Conservation (phyloP, 495 filamentous ascomycete genomes). For the Trichoderma erinaceum region DNA sequence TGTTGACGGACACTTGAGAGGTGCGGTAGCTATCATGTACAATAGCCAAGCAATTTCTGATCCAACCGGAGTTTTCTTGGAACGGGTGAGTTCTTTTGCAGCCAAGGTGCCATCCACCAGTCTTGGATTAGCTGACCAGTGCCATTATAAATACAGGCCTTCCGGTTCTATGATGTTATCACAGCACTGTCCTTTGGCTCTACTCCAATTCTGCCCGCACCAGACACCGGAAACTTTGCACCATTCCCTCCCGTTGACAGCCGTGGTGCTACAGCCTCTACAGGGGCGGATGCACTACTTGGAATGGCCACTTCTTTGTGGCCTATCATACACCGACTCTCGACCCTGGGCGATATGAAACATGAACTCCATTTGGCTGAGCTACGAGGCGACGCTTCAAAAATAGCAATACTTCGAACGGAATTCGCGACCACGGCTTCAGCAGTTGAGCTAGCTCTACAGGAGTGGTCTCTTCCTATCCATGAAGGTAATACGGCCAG, state of each 20-base stretch:
- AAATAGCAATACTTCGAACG: constrained; percentile 46
- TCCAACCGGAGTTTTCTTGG: constrained; percentile 49
- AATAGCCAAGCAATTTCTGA: constrained; percentile 40
- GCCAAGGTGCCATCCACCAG: background rate
- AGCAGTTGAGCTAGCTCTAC: constrained; percentile 51
- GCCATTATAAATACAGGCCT: constrained; percentile 36
- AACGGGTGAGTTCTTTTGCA: constrained; percentile 40
- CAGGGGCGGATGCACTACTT: constrained; percentile 53
- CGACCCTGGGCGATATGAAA: constrained; percentile 48
- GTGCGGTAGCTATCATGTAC: constrained; percentile 53
- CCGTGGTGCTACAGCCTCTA: constrained; percentile 34
- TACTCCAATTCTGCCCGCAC: constrained; percentile 47
- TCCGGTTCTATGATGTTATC: constrained; percentile 61
- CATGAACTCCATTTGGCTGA: constrained; percentile 41
- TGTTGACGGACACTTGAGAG: constrained; percentile 53
- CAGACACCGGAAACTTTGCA: constrained; percentile 36
- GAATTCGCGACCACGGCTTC: constrained; percentile 50
- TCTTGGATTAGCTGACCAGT: background rate
- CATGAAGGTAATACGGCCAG: constrained; percentile 6
- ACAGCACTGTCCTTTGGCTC: constrained; percentile 57
- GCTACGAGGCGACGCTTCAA: constrained; percentile 32
- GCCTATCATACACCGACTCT: constrained; percentile 58
- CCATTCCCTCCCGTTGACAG: constrained; percentile 43
- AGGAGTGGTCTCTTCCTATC: constrained; percentile 43
- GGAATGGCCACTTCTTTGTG: constrained; percentile 56